These are phyloP conservation scores for Candida krabiensis DNA, from an alignment of 805 yeast species.

Conservation along the genomic window DNA sequence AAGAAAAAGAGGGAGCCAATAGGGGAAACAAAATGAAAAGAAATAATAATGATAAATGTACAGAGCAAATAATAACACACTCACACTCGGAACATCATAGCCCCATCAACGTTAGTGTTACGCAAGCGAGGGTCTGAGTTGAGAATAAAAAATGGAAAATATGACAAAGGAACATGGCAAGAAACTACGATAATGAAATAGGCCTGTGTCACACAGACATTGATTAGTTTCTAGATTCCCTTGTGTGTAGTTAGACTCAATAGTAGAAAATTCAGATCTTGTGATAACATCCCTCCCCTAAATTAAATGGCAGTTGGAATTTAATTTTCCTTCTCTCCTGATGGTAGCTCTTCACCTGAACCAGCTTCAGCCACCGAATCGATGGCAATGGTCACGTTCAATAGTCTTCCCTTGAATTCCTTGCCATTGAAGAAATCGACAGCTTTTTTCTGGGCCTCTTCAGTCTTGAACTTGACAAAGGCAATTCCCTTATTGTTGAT, in stretches of 20 bases:
- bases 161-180: too few relatives aligned
- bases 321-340: slow-evolving; percentile 15
- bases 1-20: slow-evolving; percentile 3
- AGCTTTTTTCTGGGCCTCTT: slow-evolving; percentile 47
- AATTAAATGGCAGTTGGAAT: not conserved
- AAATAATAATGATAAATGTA: slow-evolving; percentile 6
- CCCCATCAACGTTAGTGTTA: not conserved
- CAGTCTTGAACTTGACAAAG: slow-evolving; percentile 52
- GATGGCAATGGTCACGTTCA: slow-evolving; percentile 72
- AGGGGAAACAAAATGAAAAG: slow-evolving; percentile 5
- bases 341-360: slow-evolving; percentile 3
- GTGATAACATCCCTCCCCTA: slow-evolving; percentile 1
- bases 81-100: slow-evolving; percentile 3
- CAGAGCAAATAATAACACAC: slow-evolving; percentile 12
- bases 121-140: not conserved
- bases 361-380: slow-evolving; percentile 42
- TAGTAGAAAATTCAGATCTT: not conserved
- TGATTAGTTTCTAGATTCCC: too few relatives aligned
- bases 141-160: not conserved
- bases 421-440: slow-evolving; percentile 66
- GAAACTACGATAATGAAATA: too few relatives aligned
- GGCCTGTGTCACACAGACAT: too few relatives aligned
- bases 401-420: slow-evolving; percentile 61
- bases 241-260: slow-evolving; percentile 5
- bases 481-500: slow-evolving; percentile 65